Conservation (phyloP, 441 rosid species). For the Erodium moschatum region DNA sequence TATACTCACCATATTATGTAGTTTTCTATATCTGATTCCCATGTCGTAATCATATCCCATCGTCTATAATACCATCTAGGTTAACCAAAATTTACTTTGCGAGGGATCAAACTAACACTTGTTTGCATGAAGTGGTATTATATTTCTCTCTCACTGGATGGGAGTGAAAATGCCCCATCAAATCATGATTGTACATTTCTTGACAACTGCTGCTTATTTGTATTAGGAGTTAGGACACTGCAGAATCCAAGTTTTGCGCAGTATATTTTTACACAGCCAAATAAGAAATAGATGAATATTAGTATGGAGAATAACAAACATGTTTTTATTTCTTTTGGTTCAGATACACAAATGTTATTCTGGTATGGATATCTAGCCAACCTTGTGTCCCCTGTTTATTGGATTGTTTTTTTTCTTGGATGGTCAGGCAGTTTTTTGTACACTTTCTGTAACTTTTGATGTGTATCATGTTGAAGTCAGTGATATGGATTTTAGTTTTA, state of each 20-base stretch:
- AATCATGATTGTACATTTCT: background rate
- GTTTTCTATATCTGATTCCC: background rate
- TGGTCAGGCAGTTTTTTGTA: background rate
- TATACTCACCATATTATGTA: background rate
- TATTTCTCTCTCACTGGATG: background rate
- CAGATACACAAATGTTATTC: background rate
- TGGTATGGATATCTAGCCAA: background rate
- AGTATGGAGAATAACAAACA: background rate
- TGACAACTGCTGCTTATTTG: background rate
- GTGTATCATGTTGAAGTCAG: background rate
- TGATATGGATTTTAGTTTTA: background rate
- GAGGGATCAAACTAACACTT: background rate
- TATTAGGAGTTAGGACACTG: background rate
- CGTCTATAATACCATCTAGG: too few relatives aligned
- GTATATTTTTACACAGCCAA: background rate
- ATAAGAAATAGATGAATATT: background rate
- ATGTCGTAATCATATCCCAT: background rate
- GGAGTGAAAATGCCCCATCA: background rate
- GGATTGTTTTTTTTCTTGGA: background rate
- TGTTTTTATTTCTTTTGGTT: background rate
- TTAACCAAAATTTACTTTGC: background rate
- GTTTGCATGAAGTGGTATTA: background rate
- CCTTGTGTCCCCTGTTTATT: background rate
- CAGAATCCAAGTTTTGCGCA: background rate
- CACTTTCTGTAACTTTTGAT: background rate